These are phyloP conservation scores for Gleditsia sinensis DNA, from an alignment of 306 rosid genomes.

Conservation along the genomic window DNA sequence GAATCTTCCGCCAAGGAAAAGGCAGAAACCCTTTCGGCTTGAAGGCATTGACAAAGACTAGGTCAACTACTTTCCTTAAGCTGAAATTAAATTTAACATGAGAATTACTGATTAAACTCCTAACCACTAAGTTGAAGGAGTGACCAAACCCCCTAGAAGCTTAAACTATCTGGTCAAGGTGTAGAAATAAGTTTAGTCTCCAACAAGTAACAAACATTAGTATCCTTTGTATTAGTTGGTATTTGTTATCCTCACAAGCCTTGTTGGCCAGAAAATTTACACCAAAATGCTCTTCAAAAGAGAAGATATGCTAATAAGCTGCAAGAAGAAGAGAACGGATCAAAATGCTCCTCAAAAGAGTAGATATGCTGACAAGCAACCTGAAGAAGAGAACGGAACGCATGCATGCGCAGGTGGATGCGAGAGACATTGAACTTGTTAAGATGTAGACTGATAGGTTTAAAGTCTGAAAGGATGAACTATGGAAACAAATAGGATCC, in stretches of 20 bases:
- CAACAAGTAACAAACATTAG: neutral
- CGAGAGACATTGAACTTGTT: too few species aligned
- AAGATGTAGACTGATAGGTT: too few species aligned
- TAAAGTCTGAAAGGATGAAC: neutral
- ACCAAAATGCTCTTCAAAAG: too few species aligned
- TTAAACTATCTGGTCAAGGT: neutral
- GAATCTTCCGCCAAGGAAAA: neutral
- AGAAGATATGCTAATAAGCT: neutral
- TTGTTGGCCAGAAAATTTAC: neutral
- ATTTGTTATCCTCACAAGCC: neutral
- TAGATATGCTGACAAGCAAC: neutral
- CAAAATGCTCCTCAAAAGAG: too few species aligned
- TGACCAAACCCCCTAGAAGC: neutral
- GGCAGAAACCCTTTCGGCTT: neutral
- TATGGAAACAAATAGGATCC: slow-evolving; percentile 3
- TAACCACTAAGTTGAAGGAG: neutral
- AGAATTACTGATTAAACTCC: neutral
- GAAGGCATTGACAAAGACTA: neutral
- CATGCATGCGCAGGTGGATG: neutral
- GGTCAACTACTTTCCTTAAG: neutral
- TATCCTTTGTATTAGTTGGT: neutral
- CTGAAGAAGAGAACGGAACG: neutral
- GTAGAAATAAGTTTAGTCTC: neutral
- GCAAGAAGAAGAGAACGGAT: neutral
- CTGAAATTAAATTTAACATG: neutral